Conservation (phyloP, 2,329 filamentous ascomycete genomes). For the Truncatella angustata region DNA sequence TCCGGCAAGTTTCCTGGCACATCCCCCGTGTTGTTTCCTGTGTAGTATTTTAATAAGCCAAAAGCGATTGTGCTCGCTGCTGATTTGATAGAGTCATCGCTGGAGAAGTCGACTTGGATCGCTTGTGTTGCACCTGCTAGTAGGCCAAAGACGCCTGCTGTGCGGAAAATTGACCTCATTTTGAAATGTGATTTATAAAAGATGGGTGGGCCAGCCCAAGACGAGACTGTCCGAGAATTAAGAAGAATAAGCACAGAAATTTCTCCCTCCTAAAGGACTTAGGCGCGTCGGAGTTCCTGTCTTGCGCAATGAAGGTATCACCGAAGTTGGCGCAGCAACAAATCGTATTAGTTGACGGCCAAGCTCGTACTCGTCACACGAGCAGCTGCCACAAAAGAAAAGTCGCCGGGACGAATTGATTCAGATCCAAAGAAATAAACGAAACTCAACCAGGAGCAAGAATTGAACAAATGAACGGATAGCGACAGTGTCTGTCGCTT, state of each 20-base stretch:
- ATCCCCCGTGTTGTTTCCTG: slow-evolving; percentile 18
- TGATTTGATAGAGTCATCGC: slow-evolving; percentile 45
- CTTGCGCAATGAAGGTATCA: not conserved
- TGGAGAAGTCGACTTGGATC: slow-evolving; percentile 30
- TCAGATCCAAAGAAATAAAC: slow-evolving; percentile 17
- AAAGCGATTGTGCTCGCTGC: slow-evolving; percentile 30
- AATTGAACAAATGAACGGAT: slow-evolving; percentile 14
- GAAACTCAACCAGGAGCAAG: slow-evolving; percentile 28
- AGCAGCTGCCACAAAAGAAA: slow-evolving; percentile 10
- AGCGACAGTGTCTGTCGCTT: slow-evolving; percentile 14
- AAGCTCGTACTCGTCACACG: not conserved
- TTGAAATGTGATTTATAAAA: slow-evolving; percentile 10
- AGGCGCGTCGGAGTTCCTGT: too few relatives aligned
- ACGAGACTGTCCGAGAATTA: not conserved
- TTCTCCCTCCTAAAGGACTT: too few relatives aligned
- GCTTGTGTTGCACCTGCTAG: slow-evolving; percentile 25
- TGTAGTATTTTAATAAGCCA: slow-evolving; percentile 32
- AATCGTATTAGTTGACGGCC: not conserved
- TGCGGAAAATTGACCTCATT: slow-evolving; percentile 22
- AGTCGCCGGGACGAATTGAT: slow-evolving; percentile 21
- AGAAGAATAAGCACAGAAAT: too few relatives aligned
- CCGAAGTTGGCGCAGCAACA: not conserved
- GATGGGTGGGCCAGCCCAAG: not conserved
- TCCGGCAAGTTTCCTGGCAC: slow-evolving; percentile 14
- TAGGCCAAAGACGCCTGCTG: slow-evolving; percentile 25